A percentile compares a stretch with the other conserved stretches of the same genome.
phyloP scores from a whole-genome alignment of 441 rosid genomes.

The Populus tomentosa region DNA sequence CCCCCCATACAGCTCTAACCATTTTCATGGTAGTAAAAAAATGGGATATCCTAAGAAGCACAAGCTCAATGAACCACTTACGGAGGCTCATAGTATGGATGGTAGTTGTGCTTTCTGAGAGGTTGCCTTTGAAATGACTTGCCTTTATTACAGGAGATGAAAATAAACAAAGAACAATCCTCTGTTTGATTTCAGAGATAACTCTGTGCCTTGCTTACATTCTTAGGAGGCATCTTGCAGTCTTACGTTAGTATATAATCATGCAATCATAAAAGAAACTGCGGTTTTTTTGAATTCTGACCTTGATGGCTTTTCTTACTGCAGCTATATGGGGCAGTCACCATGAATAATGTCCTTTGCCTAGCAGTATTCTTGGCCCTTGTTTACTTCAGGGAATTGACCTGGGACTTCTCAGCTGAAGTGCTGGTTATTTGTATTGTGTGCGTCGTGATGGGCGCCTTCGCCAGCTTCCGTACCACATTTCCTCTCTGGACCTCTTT shows the following conservation, averaged over 20 bases:
- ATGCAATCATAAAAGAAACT: background rate
- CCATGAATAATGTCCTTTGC: slow-evolving; percentile 84
- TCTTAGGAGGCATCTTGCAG: background rate
- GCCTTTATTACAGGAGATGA: background rate
- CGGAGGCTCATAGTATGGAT: background rate
- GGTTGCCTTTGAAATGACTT: background rate
- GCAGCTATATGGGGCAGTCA: slow-evolving; percentile 87
- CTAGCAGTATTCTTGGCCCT: slow-evolving; percentile 83
- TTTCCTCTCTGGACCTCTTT: slow-evolving; percentile 85
- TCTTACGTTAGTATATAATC: background rate
- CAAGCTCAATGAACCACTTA: background rate
- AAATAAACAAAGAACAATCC: background rate
- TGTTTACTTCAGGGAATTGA: slow-evolving; percentile 65
- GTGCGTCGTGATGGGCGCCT: slow-evolving; percentile 69
- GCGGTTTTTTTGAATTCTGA: background rate
- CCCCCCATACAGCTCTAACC: background rate
- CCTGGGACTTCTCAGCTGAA: slow-evolving; percentile 91
- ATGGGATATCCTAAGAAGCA: background rate
- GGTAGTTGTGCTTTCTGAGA: background rate
- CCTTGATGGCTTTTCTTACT: slow-evolving; percentile 5
- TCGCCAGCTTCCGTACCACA: slow-evolving; percentile 72
- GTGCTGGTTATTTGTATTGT: slow-evolving; percentile 73
- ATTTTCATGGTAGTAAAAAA: background rate
- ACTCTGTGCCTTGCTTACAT: background rate
- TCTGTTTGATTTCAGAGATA: background rate